phyloP scores from a whole-genome alignment of 1,139 yeast genomes.

The Candida tropicalis region DNA sequence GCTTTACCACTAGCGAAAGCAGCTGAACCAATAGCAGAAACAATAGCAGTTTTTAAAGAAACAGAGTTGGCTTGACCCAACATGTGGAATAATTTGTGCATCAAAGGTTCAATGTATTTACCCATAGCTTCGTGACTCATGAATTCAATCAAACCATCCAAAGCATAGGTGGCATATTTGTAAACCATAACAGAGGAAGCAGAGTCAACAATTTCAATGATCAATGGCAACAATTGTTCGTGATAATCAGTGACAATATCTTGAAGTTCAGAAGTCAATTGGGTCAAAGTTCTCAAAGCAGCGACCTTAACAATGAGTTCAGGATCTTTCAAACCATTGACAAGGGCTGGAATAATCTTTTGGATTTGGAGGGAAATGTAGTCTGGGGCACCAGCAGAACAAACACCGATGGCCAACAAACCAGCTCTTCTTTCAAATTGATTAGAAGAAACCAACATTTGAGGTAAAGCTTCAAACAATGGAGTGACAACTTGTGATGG shows the following conservation, averaged over 20 bases:
- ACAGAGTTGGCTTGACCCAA: slow-evolving; percentile 67
- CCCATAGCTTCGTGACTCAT: slow-evolving; percentile 86
- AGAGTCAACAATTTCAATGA: slow-evolving; percentile 82
- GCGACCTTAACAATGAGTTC: slow-evolving; percentile 80
- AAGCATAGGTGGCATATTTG: slow-evolving; percentile 87
- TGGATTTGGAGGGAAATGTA: slow-evolving; percentile 75
- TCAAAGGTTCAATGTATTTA: slow-evolving; percentile 81
- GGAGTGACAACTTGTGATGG: slow-evolving; percentile 90
- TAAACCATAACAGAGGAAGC: slow-evolving; percentile 84
- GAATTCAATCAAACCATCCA: slow-evolving; percentile 90
- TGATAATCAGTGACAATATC: slow-evolving; percentile 84
- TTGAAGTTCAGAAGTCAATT: slow-evolving; percentile 81
- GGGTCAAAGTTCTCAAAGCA: slow-evolving; percentile 80
- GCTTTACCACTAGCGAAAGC: slow-evolving; percentile 93
- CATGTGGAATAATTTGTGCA: slow-evolving; percentile 86
- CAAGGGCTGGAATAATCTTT: slow-evolving; percentile 70
- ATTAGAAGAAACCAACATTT: slow-evolving; percentile 63
- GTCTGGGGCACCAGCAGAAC: slow-evolving; percentile 94
- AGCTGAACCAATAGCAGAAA: slow-evolving; percentile 95
- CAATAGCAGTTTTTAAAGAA: slow-evolving; percentile 82
- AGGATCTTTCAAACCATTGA: slow-evolving; percentile 78
- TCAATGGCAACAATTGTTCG: slow-evolving; percentile 78
- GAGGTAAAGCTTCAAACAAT: slow-evolving; percentile 67
- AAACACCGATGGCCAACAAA: slow-evolving; percentile 76
- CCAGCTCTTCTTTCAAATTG: slow-evolving; percentile 88